These are phyloP conservation scores for Triadica sebifera DNA, from an alignment of 345 rosid genomes.

Conservation along the genomic window DNA sequence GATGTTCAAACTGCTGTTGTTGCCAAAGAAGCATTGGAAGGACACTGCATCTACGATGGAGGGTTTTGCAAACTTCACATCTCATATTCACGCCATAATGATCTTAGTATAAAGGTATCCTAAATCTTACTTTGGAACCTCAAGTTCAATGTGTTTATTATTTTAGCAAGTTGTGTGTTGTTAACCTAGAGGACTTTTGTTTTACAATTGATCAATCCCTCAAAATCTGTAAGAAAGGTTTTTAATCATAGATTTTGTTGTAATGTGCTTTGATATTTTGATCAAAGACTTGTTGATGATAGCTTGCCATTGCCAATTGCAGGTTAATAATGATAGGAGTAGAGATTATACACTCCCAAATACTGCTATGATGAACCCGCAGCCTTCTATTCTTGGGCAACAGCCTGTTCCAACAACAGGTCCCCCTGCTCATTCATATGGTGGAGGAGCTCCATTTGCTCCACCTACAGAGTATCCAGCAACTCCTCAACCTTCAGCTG, in stretches of 20 bases:
- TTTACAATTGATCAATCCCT: not conserved
- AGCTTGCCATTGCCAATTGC: slow-evolving; percentile 22
- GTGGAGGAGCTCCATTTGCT: slow-evolving; percentile 38
- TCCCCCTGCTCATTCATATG: slow-evolving; percentile 44
- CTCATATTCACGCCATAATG: slow-evolving; percentile 91
- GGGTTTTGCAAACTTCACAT: slow-evolving; percentile 98
- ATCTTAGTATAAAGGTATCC: slow-evolving; percentile 88
- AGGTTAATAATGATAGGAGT: slow-evolving; percentile 92
- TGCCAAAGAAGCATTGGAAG: slow-evolving; percentile 97
- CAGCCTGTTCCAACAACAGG: slow-evolving; percentile 50
- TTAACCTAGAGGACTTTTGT: not conserved
- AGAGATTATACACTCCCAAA: slow-evolving; percentile 80
- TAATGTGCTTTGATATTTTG: not conserved
- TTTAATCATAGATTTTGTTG: not conserved
- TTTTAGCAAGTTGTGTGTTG: not conserved
- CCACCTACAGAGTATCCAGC: slow-evolving; percentile 35
- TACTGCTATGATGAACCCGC: slow-evolving; percentile 45
- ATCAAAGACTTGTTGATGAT: not conserved
- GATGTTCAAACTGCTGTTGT: slow-evolving; percentile 93
- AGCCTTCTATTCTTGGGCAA: slow-evolving; percentile 67
- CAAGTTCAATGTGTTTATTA: not conserved
- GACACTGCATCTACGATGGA: slow-evolving; percentile 96
- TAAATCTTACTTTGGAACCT: not conserved
- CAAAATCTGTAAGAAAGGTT: not conserved
- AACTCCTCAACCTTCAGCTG: slow-evolving; percentile 57